phyloP scores from a whole-genome alignment of 768 basidiomycete genomes.

The Macrolepiota dolichaula region DNA sequence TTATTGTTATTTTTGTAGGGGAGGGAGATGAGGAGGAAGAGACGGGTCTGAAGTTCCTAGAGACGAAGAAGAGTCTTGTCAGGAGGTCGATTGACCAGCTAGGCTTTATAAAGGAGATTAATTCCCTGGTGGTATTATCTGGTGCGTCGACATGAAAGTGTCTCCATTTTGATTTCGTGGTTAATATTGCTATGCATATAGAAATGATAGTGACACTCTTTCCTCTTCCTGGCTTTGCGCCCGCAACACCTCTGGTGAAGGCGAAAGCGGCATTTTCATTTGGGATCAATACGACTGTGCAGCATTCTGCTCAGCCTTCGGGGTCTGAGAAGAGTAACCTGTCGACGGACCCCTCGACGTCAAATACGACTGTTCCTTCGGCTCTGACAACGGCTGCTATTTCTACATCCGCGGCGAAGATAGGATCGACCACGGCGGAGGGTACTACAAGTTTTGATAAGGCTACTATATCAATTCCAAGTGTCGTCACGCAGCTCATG shows the following conservation, averaged over 20 bases:
- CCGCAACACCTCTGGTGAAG: constrained; percentile 68
- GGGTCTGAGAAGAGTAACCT: constrained; percentile 12
- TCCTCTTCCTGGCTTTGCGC: constrained; percentile 69
- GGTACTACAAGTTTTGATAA: neutral
- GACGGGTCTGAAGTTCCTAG: constrained; percentile 39
- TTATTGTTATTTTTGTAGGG: constrained; percentile 18
- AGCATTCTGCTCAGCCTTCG: constrained; percentile 33
- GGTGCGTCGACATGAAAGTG: constrained; percentile 44
- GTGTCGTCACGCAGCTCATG: constrained; percentile 70
- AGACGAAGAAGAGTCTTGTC: constrained; percentile 63
- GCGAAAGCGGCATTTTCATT: constrained; percentile 85
- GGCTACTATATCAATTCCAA: constrained; percentile 48
- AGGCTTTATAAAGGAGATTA: constrained; percentile 80
- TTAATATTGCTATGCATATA: constrained; percentile 24
- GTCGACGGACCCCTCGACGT: constrained; percentile 24
- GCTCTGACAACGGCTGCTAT: neutral
- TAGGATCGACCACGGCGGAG: neutral
- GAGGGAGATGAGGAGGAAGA: constrained; percentile 18
- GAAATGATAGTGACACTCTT: constrained; percentile 74
- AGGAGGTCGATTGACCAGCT: constrained; percentile 83
- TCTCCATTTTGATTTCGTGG: neutral
- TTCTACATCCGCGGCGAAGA: neutral
- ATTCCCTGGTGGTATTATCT: constrained; percentile 79
- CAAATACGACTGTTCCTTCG: constrained; percentile 15
- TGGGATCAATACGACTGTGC: constrained; percentile 61